These are phyloP conservation scores for Dryadomyces sulphureus DNA, from an alignment of 2,329 filamentous ascomycete species.

Conservation along the genomic window DNA sequence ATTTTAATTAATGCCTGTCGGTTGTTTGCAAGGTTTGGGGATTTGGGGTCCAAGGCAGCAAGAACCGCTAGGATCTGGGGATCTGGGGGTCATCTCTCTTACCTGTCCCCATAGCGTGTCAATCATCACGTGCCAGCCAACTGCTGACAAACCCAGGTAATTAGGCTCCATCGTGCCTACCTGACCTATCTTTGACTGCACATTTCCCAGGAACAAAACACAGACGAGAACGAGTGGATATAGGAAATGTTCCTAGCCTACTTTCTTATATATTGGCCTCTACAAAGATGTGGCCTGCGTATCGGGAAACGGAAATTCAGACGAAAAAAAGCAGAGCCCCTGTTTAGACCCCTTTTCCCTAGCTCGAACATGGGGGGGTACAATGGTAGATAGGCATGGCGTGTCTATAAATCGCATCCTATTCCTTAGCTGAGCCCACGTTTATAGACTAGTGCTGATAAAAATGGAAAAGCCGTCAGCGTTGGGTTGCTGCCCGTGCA, in stretches of 20 bases:
- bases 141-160: conserved; percentile 7
- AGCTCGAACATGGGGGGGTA: neutral
- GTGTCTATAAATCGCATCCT: neutral
- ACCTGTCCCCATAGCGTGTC: conserved; percentile 6
- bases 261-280: neutral
- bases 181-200: neutral
- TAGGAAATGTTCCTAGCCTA: neutral
- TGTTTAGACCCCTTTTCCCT: neutral
- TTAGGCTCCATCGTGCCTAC: conserved; percentile 4
- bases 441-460: neutral
- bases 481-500: neutral
- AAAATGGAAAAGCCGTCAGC: neutral
- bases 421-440: neutral
- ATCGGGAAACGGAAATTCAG: neutral
- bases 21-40: no score
- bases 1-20: no score
- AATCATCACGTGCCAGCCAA: conserved; percentile 9
- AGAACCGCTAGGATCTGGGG: neutral
- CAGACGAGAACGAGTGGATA: conserved; percentile 1
- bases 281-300: neutral
- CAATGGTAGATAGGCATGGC: no score
- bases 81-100: neutral
- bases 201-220: neutral
- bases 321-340: neutral
- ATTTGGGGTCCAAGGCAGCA: no score